A percentile compares a stretch with the other conserved stretches of the same genome.
phyloP scores from a whole-genome alignment of 2,329 filamentous ascomycete species.

The Chrysoporthe austroafricana region DNA sequence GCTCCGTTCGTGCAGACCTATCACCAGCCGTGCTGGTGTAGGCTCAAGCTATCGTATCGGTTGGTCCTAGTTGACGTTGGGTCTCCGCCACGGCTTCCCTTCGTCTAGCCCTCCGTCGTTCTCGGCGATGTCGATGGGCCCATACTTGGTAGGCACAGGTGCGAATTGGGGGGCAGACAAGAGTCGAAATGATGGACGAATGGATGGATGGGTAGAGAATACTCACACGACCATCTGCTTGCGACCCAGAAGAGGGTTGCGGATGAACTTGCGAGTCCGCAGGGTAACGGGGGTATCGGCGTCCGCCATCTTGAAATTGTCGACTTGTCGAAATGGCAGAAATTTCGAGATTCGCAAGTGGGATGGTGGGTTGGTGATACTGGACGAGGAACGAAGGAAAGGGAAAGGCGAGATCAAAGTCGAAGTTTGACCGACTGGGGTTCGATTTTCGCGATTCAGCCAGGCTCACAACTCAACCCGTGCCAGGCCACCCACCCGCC shows the following conservation, averaged over 20 bases:
- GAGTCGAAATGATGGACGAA: constrained; percentile 24
- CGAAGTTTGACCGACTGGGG: constrained; percentile 13
- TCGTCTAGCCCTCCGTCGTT: neutral
- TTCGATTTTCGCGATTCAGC: constrained; percentile 15
- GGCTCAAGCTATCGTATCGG: too few species aligned
- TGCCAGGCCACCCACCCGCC: constrained; percentile 6
- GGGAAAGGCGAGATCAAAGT: constrained; percentile 6
- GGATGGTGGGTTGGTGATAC: neutral
- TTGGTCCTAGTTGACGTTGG: neutral
- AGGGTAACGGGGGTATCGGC: constrained; percentile 76
- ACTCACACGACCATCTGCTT: constrained; percentile 99
- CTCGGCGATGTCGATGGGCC: neutral
- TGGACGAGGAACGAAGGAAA: constrained; percentile 10
- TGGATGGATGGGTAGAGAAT: constrained; percentile 11
- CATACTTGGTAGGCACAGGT: neutral
- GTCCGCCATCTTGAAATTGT: constrained; percentile 78
- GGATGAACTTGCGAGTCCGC: constrained; percentile 99
- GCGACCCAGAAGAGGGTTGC: constrained; percentile 97
- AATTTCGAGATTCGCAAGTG: constrained; percentile 29
- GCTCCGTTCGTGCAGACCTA: neutral
- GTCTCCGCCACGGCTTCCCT: neutral
- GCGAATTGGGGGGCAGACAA: constrained; percentile 21
- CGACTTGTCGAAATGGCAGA: constrained; percentile 45
- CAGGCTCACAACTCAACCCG: constrained; percentile 10
- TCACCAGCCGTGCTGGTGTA: neutral